Conservation (phyloP, 805 yeast genomes). For the Candida yuanshanica region DNA sequence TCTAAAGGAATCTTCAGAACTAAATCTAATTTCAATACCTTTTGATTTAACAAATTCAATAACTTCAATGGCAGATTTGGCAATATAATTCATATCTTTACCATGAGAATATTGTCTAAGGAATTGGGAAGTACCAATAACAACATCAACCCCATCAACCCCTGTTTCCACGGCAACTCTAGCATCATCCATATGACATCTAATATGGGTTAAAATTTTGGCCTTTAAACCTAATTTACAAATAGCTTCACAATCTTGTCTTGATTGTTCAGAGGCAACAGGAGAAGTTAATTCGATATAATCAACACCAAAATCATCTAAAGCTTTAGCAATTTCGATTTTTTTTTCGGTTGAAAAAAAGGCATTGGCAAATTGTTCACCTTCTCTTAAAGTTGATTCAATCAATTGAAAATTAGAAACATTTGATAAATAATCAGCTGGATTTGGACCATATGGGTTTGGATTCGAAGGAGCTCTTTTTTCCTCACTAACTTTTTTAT, state of each 20-base stretch:
- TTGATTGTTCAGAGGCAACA: slow-evolving; percentile 92
- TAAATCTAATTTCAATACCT: slow-evolving; percentile 94
- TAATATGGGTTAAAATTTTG: slow-evolving; percentile 90
- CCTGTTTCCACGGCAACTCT: slow-evolving; percentile 87
- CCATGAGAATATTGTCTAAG: slow-evolving; percentile 94
- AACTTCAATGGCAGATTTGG: slow-evolving; percentile 93
- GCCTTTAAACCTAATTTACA: slow-evolving; percentile 96
- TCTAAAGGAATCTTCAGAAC: slow-evolving; percentile 96
- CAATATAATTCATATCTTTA: slow-evolving; percentile 96
- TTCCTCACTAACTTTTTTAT: slow-evolving; percentile 43
- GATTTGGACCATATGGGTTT: slow-evolving; percentile 95
- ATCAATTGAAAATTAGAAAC: slow-evolving; percentile 85
- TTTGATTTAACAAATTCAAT: slow-evolving; percentile 95
- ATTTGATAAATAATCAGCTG: slow-evolving; percentile 86
- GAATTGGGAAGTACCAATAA: slow-evolving; percentile 94
- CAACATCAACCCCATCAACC: slow-evolving; percentile 70
- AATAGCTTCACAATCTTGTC: slow-evolving; percentile 93
- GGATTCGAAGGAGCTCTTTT: slow-evolving; percentile 26
- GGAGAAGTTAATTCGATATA: slow-evolving; percentile 97
- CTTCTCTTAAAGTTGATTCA: slow-evolving; percentile 95
- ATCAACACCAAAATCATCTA: slow-evolving; percentile 97
- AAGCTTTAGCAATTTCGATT: slow-evolving; percentile 93
- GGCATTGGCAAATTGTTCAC: slow-evolving; percentile 98
- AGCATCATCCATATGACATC: slow-evolving; percentile 99
- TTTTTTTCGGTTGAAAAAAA: slow-evolving; percentile 92